Conservation (phyloP, 495 filamentous ascomycete species). For the Aspergillus heteromorphus region DNA sequence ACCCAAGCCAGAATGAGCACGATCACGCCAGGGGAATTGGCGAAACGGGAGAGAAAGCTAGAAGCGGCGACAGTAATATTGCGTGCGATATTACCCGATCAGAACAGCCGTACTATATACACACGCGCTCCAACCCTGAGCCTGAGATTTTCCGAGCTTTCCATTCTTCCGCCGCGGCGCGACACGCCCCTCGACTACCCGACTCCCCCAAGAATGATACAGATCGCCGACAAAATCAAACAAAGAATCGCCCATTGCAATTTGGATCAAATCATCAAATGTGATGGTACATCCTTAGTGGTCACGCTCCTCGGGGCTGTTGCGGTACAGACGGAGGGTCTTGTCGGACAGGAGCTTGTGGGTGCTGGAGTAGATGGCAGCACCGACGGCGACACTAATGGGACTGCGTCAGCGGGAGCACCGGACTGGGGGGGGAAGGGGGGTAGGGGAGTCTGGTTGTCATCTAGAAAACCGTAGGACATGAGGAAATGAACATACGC, state of each 20-base stretch:
- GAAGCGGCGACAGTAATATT: constrained; percentile 26
- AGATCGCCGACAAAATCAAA: constrained; percentile 25
- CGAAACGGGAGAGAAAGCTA: constrained; percentile 18
- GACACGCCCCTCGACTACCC: constrained; percentile 12
- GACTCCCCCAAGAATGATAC: constrained; percentile 33
- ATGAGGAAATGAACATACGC: constrained; percentile 44
- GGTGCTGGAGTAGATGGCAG: constrained; percentile 71
- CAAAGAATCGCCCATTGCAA: constrained; percentile 29
- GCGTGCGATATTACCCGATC: constrained; percentile 27
- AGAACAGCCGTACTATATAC: constrained; percentile 39
- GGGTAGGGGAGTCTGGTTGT: neutral
- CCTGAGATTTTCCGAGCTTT: constrained; percentile 21
- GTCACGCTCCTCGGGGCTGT: constrained; percentile 44
- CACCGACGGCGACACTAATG: constrained; percentile 57
- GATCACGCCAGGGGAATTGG: neutral
- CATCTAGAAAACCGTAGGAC: constrained; percentile 13
- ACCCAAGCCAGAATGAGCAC: constrained; percentile 67
- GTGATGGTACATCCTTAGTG: constrained; percentile 41
- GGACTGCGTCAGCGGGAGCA: constrained; percentile 22
- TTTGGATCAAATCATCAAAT: constrained; percentile 25
- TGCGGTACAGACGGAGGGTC: constrained; percentile 70
- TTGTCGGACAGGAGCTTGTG: constrained; percentile 85
- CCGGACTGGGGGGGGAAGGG: constrained; percentile 1
- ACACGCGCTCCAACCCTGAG: constrained; percentile 30
- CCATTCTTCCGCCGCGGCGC: neutral